Evolutionary conservation across 345 rosid genomes (phyloP), one percentile per base, ranked within the genome.

Genomic region (Salix purpurea): DNA sequence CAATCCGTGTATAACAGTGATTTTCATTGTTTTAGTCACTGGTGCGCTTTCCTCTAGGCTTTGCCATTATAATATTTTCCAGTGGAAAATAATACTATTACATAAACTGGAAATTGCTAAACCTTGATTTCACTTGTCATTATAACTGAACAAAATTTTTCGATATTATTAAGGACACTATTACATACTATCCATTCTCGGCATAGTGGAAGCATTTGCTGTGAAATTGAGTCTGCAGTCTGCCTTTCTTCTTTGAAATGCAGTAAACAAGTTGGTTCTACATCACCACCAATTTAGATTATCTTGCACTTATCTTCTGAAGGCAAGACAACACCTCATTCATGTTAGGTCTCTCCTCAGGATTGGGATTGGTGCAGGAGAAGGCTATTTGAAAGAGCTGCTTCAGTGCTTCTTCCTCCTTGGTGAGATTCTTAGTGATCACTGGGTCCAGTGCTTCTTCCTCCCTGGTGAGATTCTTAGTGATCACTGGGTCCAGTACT

Each of bases 271-370:
- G 13, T 1, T 46, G 50, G 16, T 46, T 46, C 50, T 46, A 3
- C 14, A 46, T 12, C 50, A 46, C 50, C 16, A 0, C 50, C 50
- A 46, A 13, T 46, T 46, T 14, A 12, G 50, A 46, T 46, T 46
- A 34, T 13, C 74, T 77, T 56, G 58, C 42, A 71, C 71, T 84
- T 21, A 91, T 69, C 80, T 90, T 92, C 74, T 72, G 14, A 30
- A 94, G 89, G 70, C 67, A 80, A 26, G 89, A 69, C 79, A 89
- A 52, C 23, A 92, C 92, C 78, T 86, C 88, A 21, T 88, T 88
- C 87, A 91, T 83, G 74, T 80, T 67, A 0, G 94, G 91, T 52
- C 97, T 82, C 74, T 88, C 88, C 61, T 89, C 91, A 7, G 98
- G 98, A 74, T 87, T 82, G 14, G 88, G 72, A 58, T 69, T 78